phyloP scores from a whole-genome alignment of 306 rosid species.

The Cucurbita argyrosperma region DNA sequence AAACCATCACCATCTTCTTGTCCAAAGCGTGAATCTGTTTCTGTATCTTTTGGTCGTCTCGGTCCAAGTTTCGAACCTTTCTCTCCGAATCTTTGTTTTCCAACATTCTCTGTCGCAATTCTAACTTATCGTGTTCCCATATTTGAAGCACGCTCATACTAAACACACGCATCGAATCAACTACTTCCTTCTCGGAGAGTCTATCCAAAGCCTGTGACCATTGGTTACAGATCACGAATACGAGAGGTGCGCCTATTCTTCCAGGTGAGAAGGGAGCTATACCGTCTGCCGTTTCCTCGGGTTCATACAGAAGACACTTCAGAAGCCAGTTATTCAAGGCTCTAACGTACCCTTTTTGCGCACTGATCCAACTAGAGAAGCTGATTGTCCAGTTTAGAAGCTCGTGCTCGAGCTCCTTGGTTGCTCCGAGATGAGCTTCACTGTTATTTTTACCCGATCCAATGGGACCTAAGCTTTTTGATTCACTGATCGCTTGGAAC shows the following conservation, averaged over 20 bases:
- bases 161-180: slow-evolving; percentile 66
- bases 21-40: slow-evolving; percentile 83
- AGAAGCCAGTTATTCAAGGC: slow-evolving; percentile 86
- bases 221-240: slow-evolving; percentile 87
- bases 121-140: slow-evolving; percentile 78
- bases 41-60: slow-evolving; percentile 77
- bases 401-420: slow-evolving; percentile 63
- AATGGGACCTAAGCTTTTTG: slow-evolving; percentile 59
- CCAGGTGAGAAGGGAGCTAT: slow-evolving; percentile 85
- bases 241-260: slow-evolving; percentile 78
- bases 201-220: slow-evolving; percentile 92
- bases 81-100: slow-evolving; percentile 71
- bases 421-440: slow-evolving; percentile 55
- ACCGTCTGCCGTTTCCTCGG: slow-evolving; percentile 89
- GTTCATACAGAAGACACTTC: slow-evolving; percentile 67
- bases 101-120: slow-evolving; percentile 49
- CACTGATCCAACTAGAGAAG: slow-evolving; percentile 76
- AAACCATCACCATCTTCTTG: slow-evolving; percentile 38
- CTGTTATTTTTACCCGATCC: slow-evolving; percentile 61
- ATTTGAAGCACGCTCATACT: slow-evolving; percentile 57
- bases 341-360: slow-evolving; percentile 74
- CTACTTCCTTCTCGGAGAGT: slow-evolving; percentile 81
- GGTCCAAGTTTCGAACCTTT: slow-evolving; percentile 54
- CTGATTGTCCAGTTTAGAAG: slow-evolving; percentile 80
- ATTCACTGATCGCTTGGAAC: slow-evolving; percentile 71